Conservation (phyloP, 768 basidiomycete genomes). For the Pleurotus pulmonarius region DNA sequence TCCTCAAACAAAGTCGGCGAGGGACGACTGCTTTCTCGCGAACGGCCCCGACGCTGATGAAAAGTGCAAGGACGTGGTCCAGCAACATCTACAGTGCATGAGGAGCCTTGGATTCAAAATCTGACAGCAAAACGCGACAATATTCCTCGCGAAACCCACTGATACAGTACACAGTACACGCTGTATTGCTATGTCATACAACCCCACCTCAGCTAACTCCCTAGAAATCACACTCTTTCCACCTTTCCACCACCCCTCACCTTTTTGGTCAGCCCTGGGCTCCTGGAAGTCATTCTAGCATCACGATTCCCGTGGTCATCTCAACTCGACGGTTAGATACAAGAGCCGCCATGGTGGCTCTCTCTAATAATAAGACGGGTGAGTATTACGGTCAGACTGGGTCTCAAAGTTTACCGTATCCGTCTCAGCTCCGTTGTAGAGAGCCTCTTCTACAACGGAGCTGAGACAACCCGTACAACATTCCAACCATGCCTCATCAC, state of each 20-base stretch:
- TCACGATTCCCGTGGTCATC: no score
- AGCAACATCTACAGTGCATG: slow-evolving; percentile 90
- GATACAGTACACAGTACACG: background rate
- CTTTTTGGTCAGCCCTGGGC: background rate
- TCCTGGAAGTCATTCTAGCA: background rate
- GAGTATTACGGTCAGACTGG: no score
- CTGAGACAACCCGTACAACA: no score
- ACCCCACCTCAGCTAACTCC: background rate
- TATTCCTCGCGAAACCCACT: background rate
- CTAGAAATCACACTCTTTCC: background rate
- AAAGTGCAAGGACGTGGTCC: slow-evolving; percentile 78
- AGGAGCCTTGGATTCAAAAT: slow-evolving; percentile 83
- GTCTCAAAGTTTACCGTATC: no score
- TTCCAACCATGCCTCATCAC: no score
- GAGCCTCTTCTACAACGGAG: no score
- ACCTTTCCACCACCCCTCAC: background rate
- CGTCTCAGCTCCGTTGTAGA: no score
- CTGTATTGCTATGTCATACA: background rate
- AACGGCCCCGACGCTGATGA: slow-evolving; percentile 65
- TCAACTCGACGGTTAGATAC: no score
- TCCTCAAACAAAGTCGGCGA: slow-evolving; percentile 85
- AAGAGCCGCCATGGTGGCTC: no score
- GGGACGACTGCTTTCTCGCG: slow-evolving; percentile 92
- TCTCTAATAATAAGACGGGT: no score
- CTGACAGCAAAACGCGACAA: slow-evolving; percentile 23